phyloP scores from a whole-genome alignment of 163 green algal species.

The Chlamydomonas reinhardtii region DNA sequence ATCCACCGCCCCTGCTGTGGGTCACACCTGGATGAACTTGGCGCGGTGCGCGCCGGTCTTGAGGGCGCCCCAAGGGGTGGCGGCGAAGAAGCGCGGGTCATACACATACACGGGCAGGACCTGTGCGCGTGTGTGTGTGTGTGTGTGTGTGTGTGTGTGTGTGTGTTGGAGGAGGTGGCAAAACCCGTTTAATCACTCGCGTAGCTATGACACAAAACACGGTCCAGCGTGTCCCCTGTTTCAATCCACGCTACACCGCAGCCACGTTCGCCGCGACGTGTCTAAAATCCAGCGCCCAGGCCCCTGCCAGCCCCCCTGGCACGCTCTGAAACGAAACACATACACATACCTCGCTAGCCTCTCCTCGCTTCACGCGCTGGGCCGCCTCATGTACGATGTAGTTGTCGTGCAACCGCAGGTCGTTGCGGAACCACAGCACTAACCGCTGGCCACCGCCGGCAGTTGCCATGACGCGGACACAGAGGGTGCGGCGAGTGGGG shows the following conservation, averaged over 20 bases:
- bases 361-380: slow-evolving; percentile 53
- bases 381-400: slow-evolving; percentile 68
- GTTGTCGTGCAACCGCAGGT: slow-evolving; percentile 85
- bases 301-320: no score
- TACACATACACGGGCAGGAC: slow-evolving; percentile 97
- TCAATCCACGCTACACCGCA: no score
- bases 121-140: slow-evolving; percentile 45
- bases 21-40: slow-evolving; percentile 80
- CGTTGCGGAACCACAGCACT: slow-evolving; percentile 76
- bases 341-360: slow-evolving; percentile 61
- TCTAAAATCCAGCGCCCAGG: no score
- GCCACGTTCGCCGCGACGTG: no score
- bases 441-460: slow-evolving; percentile 36
- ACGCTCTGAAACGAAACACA: no score
- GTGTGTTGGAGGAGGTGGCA: no score
- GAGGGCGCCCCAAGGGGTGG: slow-evolving; percentile 69
- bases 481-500: background rate
- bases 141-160: no score
- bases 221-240: no score
- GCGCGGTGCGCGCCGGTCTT: slow-evolving; percentile 65
- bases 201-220: no score
- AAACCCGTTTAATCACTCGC: no score
- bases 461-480: slow-evolving; percentile 28
- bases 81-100: slow-evolving; percentile 84
- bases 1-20: background rate